Evolutionary conservation across 2,329 filamentous ascomycete species (phyloP), one percentile per base, ranked within the genome.

Genomic region (Stenocarpella maydis): DNA sequence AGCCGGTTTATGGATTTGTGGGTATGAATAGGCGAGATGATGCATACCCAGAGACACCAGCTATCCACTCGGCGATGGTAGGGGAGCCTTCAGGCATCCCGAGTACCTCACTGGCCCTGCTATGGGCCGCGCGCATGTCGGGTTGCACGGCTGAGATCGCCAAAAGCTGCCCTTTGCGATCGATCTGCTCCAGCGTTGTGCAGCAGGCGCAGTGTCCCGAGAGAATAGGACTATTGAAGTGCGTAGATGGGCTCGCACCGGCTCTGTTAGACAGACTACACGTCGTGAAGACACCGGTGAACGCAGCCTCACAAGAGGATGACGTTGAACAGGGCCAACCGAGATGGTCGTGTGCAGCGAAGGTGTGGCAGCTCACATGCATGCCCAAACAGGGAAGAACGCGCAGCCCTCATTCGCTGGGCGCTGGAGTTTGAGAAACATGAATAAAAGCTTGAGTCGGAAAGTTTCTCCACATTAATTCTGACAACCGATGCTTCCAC

Each of bases 151-250:
- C 34, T 52, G 15, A 64, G 60, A 53, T 54, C 66, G 69, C 66
- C 39, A 69, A 69, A 58, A 65, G 50, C 28, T 69, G 50, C 69
- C n/a, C 69, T n/a, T 54, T 41, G 24, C 24, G 21, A 65, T 53
- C 37, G 21, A 34, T 4, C 31, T 9, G 4, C 31, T 52, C 8
- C 43, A 61, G 39, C 34, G 15, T 34, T 49, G 15, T 9, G 7
- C 9, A 41, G 28, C 12, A 26, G 52, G 52, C 28, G n/a, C 60
- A 34, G 31, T 71, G 66, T 71, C 52, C 69, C 60, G 55, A 43
- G 10, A 37, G 28, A n/a, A 10, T 34, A 19, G 45, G 24, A 7
- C 41, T 49, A 17, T 21, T 9, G 34, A 37, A 37, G 34, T 10
- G 31, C 31, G 43, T 8, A 54, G 31, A 31, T 54, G 15, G 37